These are phyloP conservation scores for Fusarium algeriense DNA, from an alignment of 2,329 filamentous ascomycete genomes.

Conservation along the genomic window DNA sequence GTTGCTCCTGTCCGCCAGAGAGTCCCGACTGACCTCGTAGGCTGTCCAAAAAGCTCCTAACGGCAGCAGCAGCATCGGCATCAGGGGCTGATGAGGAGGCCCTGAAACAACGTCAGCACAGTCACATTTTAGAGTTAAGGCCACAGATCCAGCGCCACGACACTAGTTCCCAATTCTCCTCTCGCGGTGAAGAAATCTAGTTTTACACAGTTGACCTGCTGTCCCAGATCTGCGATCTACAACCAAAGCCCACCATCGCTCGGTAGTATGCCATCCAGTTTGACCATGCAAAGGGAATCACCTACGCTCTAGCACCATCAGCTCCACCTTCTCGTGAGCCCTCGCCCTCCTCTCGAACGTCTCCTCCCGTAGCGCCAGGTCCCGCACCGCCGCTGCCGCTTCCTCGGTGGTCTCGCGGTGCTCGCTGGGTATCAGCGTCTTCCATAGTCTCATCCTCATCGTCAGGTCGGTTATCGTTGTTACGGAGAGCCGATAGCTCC, in stretches of 20 bases:
- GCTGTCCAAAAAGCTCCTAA: constrained; percentile 90
- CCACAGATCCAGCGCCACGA: constrained; percentile 41
- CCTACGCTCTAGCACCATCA: constrained; percentile 99
- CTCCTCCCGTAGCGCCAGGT: constrained; percentile 87
- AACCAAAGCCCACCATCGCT: constrained; percentile 41
- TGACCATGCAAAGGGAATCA: constrained; percentile 59
- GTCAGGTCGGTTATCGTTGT: constrained; percentile 61
- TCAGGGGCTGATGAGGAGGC: constrained; percentile 71
- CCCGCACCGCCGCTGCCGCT: constrained; percentile 84
- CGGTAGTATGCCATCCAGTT: constrained; percentile 42
- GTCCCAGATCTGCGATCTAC: constrained; percentile 40
- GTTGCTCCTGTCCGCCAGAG: constrained; percentile 51
- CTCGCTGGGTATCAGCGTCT: constrained; percentile 76
- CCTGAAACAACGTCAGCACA: constrained; percentile 66
- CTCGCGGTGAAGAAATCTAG: constrained; percentile 48
- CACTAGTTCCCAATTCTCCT: constrained; percentile 49
- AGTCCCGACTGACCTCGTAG: constrained; percentile 69
- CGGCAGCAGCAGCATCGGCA: constrained; percentile 80
- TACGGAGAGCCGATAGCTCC: constrained; percentile 76
- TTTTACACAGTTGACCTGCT: constrained; percentile 50
- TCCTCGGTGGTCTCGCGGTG: constrained; percentile 67
- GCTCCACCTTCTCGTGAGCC: constrained; percentile 91
- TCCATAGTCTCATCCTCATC: constrained; percentile 66
- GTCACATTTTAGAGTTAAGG: constrained; percentile 41
- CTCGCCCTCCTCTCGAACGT: constrained; percentile 90